Conservation (phyloP, 2,329 filamentous ascomycete genomes). For the Penicillium sp. region DNA sequence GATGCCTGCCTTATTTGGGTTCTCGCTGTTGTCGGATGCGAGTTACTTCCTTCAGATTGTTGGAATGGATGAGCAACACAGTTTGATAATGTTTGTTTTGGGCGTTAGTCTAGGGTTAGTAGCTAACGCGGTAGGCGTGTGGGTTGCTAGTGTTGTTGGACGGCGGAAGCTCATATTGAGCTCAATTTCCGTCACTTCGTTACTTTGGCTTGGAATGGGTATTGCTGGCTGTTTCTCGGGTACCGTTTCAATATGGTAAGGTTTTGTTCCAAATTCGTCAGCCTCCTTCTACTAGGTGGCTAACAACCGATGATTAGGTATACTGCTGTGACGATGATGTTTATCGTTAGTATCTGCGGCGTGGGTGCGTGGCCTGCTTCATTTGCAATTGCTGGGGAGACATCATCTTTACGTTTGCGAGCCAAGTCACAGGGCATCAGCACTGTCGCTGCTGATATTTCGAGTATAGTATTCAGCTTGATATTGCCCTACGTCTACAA, state of each 20-base stretch:
- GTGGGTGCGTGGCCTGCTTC: constrained; percentile 42
- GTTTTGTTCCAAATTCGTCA: neutral
- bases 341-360: constrained; percentile 47
- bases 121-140: constrained; percentile 51
- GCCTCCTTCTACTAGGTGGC: neutral
- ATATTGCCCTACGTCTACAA: constrained; percentile 59
- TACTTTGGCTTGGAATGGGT: constrained; percentile 53
- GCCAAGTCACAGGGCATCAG: constrained; percentile 45
- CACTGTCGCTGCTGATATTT: constrained; percentile 47
- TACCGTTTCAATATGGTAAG: constrained; percentile 45
- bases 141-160: constrained; percentile 47
- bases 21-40: constrained; percentile 49
- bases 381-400: constrained; percentile 41
- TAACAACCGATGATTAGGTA: constrained; percentile 35
- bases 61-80: constrained; percentile 32
- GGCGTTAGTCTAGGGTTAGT: constrained; percentile 52
- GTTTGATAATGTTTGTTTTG: constrained; percentile 51
- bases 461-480: constrained; percentile 50
- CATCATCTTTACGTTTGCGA: constrained; percentile 41
- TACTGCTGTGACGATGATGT: constrained; percentile 48
- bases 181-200: constrained; percentile 30
- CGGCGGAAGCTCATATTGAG: constrained; percentile 40
- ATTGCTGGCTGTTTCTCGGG: constrained; percentile 51
- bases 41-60: constrained; percentile 47
- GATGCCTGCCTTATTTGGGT: constrained; percentile 52